Conservation (phyloP, 805 yeast species). For the Metschnikowia colocasiae region DNA sequence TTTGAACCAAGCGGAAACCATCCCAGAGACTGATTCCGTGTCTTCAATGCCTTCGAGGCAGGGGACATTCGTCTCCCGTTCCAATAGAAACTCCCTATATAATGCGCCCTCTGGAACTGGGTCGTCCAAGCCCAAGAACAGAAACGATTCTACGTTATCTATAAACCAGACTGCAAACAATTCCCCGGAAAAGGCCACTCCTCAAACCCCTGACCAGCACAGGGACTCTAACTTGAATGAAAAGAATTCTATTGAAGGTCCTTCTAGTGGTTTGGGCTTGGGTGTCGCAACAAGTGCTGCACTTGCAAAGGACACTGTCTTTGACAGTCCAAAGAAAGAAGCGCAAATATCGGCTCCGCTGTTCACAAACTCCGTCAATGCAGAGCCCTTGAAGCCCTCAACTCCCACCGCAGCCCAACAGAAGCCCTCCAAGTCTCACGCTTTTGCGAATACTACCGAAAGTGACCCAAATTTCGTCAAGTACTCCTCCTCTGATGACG, state of each 20-base stretch:
- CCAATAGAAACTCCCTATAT: slow-evolving; percentile 13
- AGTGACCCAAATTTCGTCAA: slow-evolving; percentile 35
- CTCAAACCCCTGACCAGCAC: not conserved
- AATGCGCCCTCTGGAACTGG: slow-evolving; percentile 7
- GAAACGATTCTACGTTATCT: slow-evolving; percentile 1
- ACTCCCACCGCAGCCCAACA: not conserved
- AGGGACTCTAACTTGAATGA: not conserved
- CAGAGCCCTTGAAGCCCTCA: slow-evolving; percentile 4
- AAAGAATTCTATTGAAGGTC: not conserved
- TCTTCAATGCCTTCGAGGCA: slow-evolving; percentile 17
- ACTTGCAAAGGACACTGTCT: not conserved
- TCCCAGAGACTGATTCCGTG: slow-evolving; percentile 34
- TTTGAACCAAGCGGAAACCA: slow-evolving; percentile 20
- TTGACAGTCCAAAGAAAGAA: not conserved
- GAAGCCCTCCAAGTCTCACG: not conserved
- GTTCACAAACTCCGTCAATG: not conserved
- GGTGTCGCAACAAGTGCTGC: not conserved
- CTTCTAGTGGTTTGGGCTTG: not conserved
- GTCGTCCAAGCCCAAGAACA: not conserved
- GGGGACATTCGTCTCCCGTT: slow-evolving; percentile 10
- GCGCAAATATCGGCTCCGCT: not conserved
- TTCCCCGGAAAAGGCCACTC: not conserved
- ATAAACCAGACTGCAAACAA: not conserved
- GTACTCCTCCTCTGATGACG: slow-evolving; percentile 31
- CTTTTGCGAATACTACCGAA: not conserved